Base-by-base conservation (phyloP, 2,329 filamentous ascomycete genomes). In the Fusarium bulbicola region DNA sequence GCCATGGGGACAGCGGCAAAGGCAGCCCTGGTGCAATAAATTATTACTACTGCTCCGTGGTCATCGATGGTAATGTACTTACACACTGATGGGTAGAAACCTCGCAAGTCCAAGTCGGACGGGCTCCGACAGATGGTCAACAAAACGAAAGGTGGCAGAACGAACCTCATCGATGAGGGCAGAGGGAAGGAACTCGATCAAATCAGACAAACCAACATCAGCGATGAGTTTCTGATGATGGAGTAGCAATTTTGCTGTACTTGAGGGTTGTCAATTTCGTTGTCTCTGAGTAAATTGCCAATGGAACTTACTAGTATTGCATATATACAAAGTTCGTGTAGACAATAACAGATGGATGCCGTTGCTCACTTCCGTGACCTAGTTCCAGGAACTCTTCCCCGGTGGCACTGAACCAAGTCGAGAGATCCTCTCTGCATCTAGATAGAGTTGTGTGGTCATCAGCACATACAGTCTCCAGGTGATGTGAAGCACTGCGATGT, bases 271-370 rank as follows among this genome's bases (percentile, higher is more conserved):
- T 50, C 3, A 50, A 2, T 18, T 7, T 34, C 3, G 2, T 20
- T n/a, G 11, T 16, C 5, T 24, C 18, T 49, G 4, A 0, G n/a
- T 14, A 18, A 18, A 24, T 24, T 10, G 3, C 12, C 11, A 13
- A 14, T 5, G 6, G 14, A 1, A 50, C 47, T 14, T 34, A 50
- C 47, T 50, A 50, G 30, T 50, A 50, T 34, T 50, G 28, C 24
- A 50, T 50, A 9, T 50, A 50, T 7, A 50, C 16, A 18, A 50
- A 50, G 30, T 50, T 50, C 12, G 30, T 50, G 21, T 50, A 50
- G 7, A 50, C 16, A 24, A 50, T 50, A 2, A 50, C 47, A 24
- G 47, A 50, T n/a, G 47, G 47, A 34, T 50, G 47, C 7, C 47
- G 28, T 34, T 34, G 21, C 12, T 50, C 15, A 34, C 21, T 24